Evolutionary conservation across 2,329 filamentous ascomycete species (phyloP), one percentile per base, ranked within the genome.

Genomic region (Botrytis paeoniae): DNA sequence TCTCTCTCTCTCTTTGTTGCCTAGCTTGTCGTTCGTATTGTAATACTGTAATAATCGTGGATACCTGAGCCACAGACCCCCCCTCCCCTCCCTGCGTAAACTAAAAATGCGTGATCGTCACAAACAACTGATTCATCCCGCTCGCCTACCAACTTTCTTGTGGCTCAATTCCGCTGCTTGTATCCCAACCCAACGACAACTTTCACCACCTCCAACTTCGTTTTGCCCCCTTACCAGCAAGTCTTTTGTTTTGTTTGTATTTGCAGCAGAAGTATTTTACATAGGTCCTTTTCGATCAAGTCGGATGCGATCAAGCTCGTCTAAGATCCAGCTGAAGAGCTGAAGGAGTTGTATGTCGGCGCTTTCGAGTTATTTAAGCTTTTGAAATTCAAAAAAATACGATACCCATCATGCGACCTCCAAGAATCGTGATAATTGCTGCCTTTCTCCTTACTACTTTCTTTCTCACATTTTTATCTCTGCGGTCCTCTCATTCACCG

Each of bases 341-440:
- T 70, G 72, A 73, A 70, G 32, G 51, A 39, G 51, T 70, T 61
- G 59, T 64, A 41, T 57, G 65, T 57, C 65, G 65, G 65, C 48
- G 35, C 48, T 57, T 32, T 69, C 48, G 29, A 69, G 48, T 29
- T 41, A 29, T 57, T 57, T 57, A 37, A 41, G 35, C 5, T 43
- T 57, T 57, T 41, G 60, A 73, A 74, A 73, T 74, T 73, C 62
- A 16, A 64, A 71, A 71, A 62, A 63, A 64, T 35, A 63, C 71
- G 48, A 73, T 61, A 62, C 41, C 69, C 75, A 80, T 75, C 77
- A 81, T 81, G 80, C 79, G 80, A 77, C 77, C 79, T 71, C 80
- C 80, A 74, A 78, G 80, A 75, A 73, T 81, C 41, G 75, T 81
- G 65, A 78, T 81, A 71, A 76, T 77, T 32, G 77, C 74, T 61